phyloP scores from a whole-genome alignment of 176 grass and related monocot species.

The Hordeum vulgare region DNA sequence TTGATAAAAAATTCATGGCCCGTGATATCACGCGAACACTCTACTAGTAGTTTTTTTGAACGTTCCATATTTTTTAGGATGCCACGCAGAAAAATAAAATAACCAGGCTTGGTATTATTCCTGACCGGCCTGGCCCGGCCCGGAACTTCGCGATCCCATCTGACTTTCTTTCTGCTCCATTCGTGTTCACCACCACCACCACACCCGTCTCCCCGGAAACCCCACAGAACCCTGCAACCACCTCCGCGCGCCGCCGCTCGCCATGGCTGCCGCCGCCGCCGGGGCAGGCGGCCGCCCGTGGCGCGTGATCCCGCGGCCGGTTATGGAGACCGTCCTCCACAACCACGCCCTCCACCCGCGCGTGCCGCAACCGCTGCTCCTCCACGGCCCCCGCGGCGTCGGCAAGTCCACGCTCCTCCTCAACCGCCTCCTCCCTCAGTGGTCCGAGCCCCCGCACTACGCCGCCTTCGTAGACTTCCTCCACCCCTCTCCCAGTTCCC shows the following conservation, averaged over 20 bases:
- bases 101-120: not conserved
- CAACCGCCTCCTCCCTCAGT: conserved; percentile 74
- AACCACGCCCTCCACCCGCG: conserved; percentile 68
- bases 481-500: not conserved
- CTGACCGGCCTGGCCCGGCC: not conserved
- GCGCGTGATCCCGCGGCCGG: conserved; percentile 69
- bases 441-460: conserved; percentile 64
- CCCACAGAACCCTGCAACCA: conserved; percentile 31
- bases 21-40: no score
- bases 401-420: conserved; percentile 91
- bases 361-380: conserved; percentile 63
- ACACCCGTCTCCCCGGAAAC: not conserved
- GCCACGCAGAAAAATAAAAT: not conserved
- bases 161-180: not conserved
- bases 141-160: not conserved
- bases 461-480: conserved; percentile 76
- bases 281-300: conserved; percentile 32
- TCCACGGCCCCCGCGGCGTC: conserved; percentile 84
- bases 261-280: conserved; percentile 36
- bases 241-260: not conserved
- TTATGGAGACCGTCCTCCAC: conserved; percentile 81
- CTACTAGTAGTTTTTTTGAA: no score
- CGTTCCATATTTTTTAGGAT: no score
- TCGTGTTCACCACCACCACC: not conserved
- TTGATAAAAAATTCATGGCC: no score